A percentile compares a stretch with the other conserved stretches of the same genome.
These are phyloP conservation scores for Saxophila tyrrhenica DNA, from an alignment of 495 filamentous ascomycete genomes.

Conservation along the genomic window DNA sequence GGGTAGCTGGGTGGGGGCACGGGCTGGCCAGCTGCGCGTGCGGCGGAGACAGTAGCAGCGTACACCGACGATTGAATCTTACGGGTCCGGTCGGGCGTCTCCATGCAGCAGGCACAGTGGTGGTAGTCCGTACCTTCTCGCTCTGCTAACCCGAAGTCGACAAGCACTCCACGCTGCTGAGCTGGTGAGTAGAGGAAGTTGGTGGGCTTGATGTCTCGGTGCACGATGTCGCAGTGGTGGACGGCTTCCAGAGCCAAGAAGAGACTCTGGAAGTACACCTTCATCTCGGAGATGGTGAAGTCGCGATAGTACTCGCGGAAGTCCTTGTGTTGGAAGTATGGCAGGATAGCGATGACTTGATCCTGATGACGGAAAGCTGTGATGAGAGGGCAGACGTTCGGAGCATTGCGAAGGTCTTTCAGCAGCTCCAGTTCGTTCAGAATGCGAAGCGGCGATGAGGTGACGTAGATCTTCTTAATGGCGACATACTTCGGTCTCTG, in stretches of 20 bases:
- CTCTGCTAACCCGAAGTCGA: conserved; percentile 94
- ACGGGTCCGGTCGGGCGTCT: conserved; percentile 22
- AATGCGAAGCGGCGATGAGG: conserved; percentile 81
- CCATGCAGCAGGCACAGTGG: conserved; percentile 58
- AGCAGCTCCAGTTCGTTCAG: conserved; percentile 95
- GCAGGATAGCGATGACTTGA: conserved; percentile 88
- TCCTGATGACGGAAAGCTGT: conserved; percentile 89
- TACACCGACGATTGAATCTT: conserved; percentile 29
- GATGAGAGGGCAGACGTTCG: conserved; percentile 84
- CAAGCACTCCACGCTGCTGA: conserved; percentile 72
- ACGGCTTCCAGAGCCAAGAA: conserved; percentile 76
- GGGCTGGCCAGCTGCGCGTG: conserved; percentile 24
- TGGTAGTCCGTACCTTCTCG: conserved; percentile 61
- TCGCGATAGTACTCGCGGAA: conserved; percentile 91
- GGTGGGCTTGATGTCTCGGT: conserved; percentile 98
- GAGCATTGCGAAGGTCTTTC: conserved; percentile 73
- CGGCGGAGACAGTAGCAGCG: conserved; percentile 6
- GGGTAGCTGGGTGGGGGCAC: conserved; percentile 39
- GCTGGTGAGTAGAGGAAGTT: conserved; percentile 94
- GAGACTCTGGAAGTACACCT: conserved; percentile 77
- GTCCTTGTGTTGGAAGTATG: conserved; percentile 90
- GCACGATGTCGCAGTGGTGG: conserved; percentile 71
- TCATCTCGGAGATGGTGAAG: conserved; percentile 73
- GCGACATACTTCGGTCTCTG: conserved; percentile 65
- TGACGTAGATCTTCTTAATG: conserved; percentile 98